Evolutionary conservation across 768 basidiomycete species (phyloP).

Genomic region (Mycena haematopus): DNA sequence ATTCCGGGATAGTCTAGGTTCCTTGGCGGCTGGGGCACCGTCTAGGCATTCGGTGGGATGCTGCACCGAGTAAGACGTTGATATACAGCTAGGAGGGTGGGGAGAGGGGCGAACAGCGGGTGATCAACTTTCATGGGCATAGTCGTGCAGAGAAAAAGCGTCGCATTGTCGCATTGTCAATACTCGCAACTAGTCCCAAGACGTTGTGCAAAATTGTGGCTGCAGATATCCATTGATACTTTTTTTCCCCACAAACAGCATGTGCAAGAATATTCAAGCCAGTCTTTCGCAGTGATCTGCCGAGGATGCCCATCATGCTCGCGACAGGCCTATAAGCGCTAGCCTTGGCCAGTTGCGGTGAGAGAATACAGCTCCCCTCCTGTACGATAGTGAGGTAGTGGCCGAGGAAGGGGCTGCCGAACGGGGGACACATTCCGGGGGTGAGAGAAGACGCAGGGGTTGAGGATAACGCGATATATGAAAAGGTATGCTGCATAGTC

Average conservation of each 20-base stretch:
- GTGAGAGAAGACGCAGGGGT: conserved; percentile 44
- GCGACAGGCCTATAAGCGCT: conserved; percentile 52
- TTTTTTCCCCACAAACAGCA: neutral
- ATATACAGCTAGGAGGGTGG: no score
- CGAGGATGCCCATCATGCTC: conserved; percentile 51
- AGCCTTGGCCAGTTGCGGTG: conserved; percentile 24
- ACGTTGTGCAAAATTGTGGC: conserved; percentile 52
- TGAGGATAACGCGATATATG: conserved; percentile 40
- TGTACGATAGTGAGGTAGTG: conserved; percentile 46
- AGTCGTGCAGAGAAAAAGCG: no score
- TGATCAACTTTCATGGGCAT: no score
- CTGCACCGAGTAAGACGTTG: no score
- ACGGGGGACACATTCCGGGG: conserved; percentile 45
- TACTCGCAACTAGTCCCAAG: conserved; percentile 50
- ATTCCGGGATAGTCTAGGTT: no score
- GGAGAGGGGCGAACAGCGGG: no score
- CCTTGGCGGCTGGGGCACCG: no score
- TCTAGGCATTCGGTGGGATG: no score
- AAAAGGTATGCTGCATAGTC: conserved; percentile 25
- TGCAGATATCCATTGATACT: conserved; percentile 24
- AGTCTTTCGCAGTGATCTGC: conserved; percentile 52
- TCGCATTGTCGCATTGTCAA: no score
- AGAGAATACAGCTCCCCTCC: conserved; percentile 50
- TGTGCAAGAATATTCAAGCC: conserved; percentile 54
- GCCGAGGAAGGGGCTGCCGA: conserved; percentile 42